These are phyloP conservation scores for Closterium sp. DNA, from an alignment of 139 green algal species.

Conservation along the genomic window DNA sequence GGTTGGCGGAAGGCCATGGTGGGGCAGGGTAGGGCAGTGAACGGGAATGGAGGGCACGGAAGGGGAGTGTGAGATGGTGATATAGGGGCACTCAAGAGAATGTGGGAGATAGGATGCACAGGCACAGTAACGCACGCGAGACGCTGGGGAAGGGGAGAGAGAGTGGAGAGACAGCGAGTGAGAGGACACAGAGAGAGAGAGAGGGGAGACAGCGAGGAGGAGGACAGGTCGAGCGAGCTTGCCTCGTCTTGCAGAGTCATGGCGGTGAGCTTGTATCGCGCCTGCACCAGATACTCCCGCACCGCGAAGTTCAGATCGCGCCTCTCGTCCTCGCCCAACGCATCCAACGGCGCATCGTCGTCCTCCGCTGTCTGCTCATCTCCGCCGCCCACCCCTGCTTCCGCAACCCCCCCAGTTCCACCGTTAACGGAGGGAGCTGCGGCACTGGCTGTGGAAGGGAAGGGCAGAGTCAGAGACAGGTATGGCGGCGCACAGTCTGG, in stretches of 20 bases:
- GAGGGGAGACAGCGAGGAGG: no score
- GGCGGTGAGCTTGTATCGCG: constrained; percentile 43
- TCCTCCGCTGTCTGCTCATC: background rate
- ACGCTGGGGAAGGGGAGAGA: no score
- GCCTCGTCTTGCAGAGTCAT: constrained; percentile 49
- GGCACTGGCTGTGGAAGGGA: background rate
- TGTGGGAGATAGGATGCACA: no score
- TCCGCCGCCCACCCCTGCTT: background rate
- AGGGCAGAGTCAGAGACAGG: background rate
- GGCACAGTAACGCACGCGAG: no score
- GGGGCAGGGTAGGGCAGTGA: background rate
- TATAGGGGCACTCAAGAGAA: no score
- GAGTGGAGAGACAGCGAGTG: no score
- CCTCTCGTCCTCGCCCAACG: constrained; percentile 13
- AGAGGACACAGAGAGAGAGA: no score
- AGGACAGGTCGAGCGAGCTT: background rate
- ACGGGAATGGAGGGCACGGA: background rate
- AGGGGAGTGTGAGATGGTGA: no score
- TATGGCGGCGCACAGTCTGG: background rate
- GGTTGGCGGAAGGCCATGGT: background rate
- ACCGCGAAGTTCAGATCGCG: constrained; percentile 42
- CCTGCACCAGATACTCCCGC: constrained; percentile 38
- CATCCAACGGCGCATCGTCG: background rate
- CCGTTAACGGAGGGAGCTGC: background rate
- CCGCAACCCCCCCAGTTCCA: background rate